phyloP scores from a whole-genome alignment of 1,139 yeast species.

The Candida sp. region DNA sequence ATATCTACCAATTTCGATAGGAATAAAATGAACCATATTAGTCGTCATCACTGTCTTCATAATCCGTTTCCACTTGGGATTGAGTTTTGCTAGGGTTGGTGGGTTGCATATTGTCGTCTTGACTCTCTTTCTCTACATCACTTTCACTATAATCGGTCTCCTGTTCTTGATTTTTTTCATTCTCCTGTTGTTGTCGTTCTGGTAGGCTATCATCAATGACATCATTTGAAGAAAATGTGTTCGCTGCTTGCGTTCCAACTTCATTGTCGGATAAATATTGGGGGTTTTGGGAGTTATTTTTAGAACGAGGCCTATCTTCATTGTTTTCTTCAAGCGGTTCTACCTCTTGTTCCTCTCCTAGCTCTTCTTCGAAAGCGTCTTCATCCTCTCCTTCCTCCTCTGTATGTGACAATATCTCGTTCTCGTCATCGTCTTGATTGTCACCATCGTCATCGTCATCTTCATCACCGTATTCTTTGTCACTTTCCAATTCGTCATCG shows the following conservation, averaged over 20 bases:
- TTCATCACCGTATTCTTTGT: conserved; percentile 1
- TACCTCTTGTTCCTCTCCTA: conserved; percentile 1
- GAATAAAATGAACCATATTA: neutral
- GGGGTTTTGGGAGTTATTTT: conserved; percentile 1
- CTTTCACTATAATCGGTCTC: conserved; percentile 2
- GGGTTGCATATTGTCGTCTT: neutral
- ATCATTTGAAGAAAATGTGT: conserved; percentile 2
- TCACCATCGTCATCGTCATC: conserved; percentile 1
- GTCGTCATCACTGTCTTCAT: conserved; percentile 1
- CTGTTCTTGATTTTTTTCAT: neutral
- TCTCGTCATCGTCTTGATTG: neutral
- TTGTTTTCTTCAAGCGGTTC: neutral
- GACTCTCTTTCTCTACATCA: neutral
- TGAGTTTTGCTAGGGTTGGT: neutral
- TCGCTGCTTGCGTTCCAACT: neutral
- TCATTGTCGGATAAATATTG: neutral
- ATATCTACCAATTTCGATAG: too few relatives aligned
- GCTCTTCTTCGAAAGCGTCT: conserved; percentile 4
- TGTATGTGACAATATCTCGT: neutral
- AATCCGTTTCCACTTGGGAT: conserved; percentile 1
- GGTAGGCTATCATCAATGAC: conserved; percentile 7
- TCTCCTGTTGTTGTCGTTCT: neutral
- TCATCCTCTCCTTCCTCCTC: conserved; percentile 5
- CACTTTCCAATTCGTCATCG: conserved; percentile 5
- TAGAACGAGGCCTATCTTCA: neutral